Conservation (phyloP, 2,329 filamentous ascomycete genomes). For the Biscogniauxia mediterranea region DNA sequence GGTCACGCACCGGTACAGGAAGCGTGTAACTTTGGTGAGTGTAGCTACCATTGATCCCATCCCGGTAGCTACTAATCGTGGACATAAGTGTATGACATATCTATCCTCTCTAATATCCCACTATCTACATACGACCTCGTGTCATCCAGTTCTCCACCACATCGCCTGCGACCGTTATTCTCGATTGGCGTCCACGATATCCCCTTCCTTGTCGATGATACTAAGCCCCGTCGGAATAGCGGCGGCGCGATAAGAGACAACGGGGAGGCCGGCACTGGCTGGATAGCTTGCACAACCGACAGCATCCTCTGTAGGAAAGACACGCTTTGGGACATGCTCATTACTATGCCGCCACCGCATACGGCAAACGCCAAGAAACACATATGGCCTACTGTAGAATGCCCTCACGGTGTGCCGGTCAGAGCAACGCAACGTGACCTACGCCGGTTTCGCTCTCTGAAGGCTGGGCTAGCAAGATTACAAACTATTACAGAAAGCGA, state of each 20-base stretch:
- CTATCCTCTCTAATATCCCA: conserved; percentile 87
- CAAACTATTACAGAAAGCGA: conserved; percentile 20
- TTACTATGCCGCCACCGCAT: conserved; percentile 71
- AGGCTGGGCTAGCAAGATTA: conserved; percentile 57
- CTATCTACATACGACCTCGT: conserved; percentile 68
- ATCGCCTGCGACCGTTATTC: conserved; percentile 80
- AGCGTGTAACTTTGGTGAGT: conserved; percentile 83
- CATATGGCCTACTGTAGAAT: conserved; percentile 75
- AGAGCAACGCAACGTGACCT: conserved; percentile 90
- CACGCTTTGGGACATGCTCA: conserved; percentile 83
- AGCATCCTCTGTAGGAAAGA: conserved; percentile 86
- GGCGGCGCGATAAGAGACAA: conserved; percentile 30
- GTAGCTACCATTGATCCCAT: background rate
- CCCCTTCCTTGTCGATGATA: conserved; percentile 66
- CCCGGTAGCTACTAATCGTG: conserved; percentile 17
- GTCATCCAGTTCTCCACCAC: conserved; percentile 57
- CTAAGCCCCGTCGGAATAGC: conserved; percentile 43
- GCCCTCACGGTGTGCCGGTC: conserved; percentile 60
- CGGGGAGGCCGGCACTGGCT: conserved; percentile 61
- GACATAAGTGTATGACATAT: conserved; percentile 82
- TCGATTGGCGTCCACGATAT: conserved; percentile 93
- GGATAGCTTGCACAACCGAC: conserved; percentile 95
- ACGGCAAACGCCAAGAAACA: conserved; percentile 56
- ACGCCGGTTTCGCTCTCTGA: conserved; percentile 71
- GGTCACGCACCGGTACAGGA: conserved; percentile 81